phyloP scores from a whole-genome alignment of 257 asterid genomes.

The Solanum rostratum region DNA sequence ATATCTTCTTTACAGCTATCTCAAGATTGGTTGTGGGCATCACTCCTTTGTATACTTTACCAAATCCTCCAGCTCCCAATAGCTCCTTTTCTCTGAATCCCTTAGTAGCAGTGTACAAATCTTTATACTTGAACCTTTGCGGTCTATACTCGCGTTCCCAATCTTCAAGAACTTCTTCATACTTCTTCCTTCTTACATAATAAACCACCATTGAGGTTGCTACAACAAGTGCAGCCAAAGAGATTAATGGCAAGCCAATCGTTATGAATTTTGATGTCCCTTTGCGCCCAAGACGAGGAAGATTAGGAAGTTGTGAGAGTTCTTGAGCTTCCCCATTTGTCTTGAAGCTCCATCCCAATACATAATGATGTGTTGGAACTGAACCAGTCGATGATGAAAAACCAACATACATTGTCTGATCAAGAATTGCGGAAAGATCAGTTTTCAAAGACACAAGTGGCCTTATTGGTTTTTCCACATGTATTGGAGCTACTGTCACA shows the following conservation, averaged over 20 bases:
- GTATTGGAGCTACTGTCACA: conserved; percentile 38
- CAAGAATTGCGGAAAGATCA: conserved; percentile 30
- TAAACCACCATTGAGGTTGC: neutral
- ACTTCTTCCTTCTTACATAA: conserved; percentile 18
- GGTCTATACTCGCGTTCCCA: conserved; percentile 53
- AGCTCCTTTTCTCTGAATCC: conserved; percentile 40
- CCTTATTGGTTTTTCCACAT: conserved; percentile 18
- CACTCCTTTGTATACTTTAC: conserved; percentile 48
- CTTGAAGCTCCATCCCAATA: conserved; percentile 58
- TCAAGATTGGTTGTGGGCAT: conserved; percentile 21
- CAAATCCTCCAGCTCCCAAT: conserved; percentile 59
- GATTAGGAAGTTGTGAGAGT: conserved; percentile 37
- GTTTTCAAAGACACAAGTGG: conserved; percentile 21
- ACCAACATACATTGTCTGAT: conserved; percentile 44
- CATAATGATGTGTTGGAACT: conserved; percentile 32
- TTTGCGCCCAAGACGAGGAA: conserved; percentile 38
- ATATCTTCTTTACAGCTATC: conserved; percentile 49
- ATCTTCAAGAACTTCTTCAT: conserved; percentile 42
- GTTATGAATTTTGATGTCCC: conserved; percentile 12
- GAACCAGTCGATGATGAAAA: conserved; percentile 43
- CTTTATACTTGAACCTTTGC: conserved; percentile 53
- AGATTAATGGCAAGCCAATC: conserved; percentile 24
- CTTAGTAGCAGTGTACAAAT: conserved; percentile 43
- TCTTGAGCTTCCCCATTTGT: conserved; percentile 19
- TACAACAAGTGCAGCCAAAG: neutral